Conservation (phyloP, 257 asterid species). For the Penstemon newberryi region DNA sequence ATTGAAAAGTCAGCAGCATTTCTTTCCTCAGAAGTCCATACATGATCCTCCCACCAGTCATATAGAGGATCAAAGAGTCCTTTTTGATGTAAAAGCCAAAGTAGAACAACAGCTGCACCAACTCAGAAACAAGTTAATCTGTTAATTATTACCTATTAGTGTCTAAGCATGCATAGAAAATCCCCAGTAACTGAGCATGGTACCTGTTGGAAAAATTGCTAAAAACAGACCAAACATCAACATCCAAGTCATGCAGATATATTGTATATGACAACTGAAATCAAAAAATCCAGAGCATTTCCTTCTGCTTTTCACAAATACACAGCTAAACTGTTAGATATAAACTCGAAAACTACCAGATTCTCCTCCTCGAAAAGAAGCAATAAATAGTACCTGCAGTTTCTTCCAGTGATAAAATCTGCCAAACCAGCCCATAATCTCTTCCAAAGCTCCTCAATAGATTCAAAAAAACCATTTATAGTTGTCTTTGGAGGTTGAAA, state of each 20-base stretch:
- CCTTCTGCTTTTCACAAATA: constrained; percentile 49
- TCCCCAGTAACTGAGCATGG: constrained; percentile 7
- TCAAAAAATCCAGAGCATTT: constrained; percentile 82
- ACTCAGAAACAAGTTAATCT: constrained; percentile 22
- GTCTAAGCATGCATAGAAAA: background rate
- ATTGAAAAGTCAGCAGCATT: constrained; percentile 35
- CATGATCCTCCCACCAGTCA: constrained; percentile 98
- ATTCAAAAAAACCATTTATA: constrained; percentile 69
- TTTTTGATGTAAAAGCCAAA: constrained; percentile 87
- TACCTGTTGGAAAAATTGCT: constrained; percentile 90
- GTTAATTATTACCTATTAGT: constrained; percentile 11
- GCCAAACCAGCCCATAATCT: constrained; percentile 52
- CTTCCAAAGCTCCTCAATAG: constrained; percentile 73
- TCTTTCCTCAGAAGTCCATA: constrained; percentile 40
- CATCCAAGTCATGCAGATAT: constrained; percentile 85
- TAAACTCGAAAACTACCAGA: background rate
- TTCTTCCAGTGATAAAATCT: constrained; percentile 75
- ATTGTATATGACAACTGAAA: constrained; percentile 83
- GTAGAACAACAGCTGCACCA: constrained; percentile 59
- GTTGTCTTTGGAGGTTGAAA: constrained; percentile 82
- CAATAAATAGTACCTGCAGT: constrained; percentile 63
- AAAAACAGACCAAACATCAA: constrained; percentile 67
- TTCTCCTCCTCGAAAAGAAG: background rate
- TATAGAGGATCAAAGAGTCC: constrained; percentile 86
- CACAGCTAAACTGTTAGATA: constrained; percentile 20